Conservation (phyloP, 192 early-diverging fungal genomes). For the Tieghemiomyces parasiticus region DNA sequence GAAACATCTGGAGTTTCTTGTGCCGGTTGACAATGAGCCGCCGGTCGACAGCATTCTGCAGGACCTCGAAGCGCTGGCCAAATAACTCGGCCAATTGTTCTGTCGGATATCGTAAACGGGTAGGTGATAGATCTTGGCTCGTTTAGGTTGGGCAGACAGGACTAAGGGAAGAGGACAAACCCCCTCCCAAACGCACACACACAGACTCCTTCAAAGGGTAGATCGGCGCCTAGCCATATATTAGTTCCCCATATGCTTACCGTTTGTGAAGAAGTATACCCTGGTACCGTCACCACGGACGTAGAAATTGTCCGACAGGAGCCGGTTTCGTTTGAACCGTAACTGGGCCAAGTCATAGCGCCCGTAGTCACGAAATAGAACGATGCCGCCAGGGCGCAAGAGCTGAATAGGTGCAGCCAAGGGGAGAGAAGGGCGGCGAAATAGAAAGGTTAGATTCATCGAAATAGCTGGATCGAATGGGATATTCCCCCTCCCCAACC, state of each 20-base stretch:
- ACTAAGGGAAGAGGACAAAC: no score
- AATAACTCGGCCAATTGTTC: constrained; percentile 37
- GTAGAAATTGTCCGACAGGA: constrained; percentile 65
- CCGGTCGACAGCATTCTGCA: constrained; percentile 87
- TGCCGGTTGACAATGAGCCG: constrained; percentile 85
- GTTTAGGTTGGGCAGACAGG: no score
- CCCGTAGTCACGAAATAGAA: constrained; percentile 71
- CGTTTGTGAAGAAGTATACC: constrained; percentile 64
- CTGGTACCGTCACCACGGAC: constrained; percentile 66
- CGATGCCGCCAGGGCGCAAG: constrained; percentile 60
- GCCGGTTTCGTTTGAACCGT: constrained; percentile 54
- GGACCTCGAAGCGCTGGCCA: constrained; percentile 43
- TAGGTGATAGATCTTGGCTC: no score
- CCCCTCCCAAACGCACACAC: no score
- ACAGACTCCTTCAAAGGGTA: no score
- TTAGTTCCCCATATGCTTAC: no score
- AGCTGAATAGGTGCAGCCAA: no score
- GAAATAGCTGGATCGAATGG: no score
- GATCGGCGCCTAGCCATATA: no score
- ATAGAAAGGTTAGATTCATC: no score
- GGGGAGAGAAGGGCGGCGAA: no score
- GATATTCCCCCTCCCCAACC: no score
- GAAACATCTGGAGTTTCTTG: constrained; percentile 91
- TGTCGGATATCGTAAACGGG: constrained; percentile 14
- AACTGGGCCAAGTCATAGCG: constrained; percentile 71